Base-by-base conservation (phyloP, 2,329 filamentous ascomycete species). In the Diplocarpon rosae region DNA sequence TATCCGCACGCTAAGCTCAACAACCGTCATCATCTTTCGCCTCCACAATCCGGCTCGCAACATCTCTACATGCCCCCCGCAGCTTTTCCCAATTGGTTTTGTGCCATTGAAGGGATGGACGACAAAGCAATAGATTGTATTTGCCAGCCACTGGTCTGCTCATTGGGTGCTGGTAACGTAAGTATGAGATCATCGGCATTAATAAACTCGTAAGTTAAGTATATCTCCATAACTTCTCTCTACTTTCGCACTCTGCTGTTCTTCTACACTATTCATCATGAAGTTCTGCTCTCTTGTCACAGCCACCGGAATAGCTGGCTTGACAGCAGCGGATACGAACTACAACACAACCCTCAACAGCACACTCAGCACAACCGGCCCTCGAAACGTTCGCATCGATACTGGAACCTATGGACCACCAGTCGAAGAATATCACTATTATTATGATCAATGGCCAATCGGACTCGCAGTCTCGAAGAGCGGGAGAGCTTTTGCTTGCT, bases 401-500 rank as follows among this genome's bases (percentile, higher is more conserved):
- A 66, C 66, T 43, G 69, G 69, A n/a, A 66, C 65, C 2, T 69
- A 69, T 37, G 68, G 69, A 2, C 68, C 68, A 1, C 50, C 59
- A 1, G 56, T 72, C 3, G 69, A 72, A 50, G 68, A 72, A 49
- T 64, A 66, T 31, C 67, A 72, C 51, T 71, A 70, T 52, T 71
- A 64, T 53, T 68, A 68, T 45, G 63, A 65, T 24, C 65, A 69
- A 52, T 69, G 65, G 66, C 67, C 66, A 1, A 68, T 68, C 16
- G 67, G 67, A 5, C 62, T 70, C 7, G 65, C 67, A 13, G 62
- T 67, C 2, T 66, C 66, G 1, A 65, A 60, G 12, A 59, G 58
- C 20, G 65, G 66, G n/a, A 59, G 66, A 9, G 57, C 69, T 31
- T 70, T 70, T 48, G 60, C 65, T 13, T 66, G 62, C 36, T 70